These are phyloP conservation scores for Aspergillus diversus DNA, from an alignment of 495 filamentous ascomycete genomes.

Conservation along the genomic window DNA sequence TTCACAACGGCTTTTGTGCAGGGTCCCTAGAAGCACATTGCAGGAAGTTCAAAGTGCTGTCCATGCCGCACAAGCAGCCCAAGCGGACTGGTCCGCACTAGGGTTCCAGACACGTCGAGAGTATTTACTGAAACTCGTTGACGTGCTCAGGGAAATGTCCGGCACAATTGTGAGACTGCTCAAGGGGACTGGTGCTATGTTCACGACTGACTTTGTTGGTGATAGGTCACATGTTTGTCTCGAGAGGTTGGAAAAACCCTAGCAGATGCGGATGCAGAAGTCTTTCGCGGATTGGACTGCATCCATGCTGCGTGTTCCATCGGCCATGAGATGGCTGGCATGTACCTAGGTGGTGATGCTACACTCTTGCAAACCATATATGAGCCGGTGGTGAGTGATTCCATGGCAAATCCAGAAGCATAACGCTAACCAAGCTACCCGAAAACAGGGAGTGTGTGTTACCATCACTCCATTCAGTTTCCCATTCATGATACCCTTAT, in stretches of 20 bases:
- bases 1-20: slow-evolving; percentile 27
- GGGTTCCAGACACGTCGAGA: slow-evolving; percentile 29
- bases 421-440: not conserved
- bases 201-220: not conserved
- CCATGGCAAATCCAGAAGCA: not conserved
- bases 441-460: slow-evolving; percentile 31
- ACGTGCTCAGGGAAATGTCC: slow-evolving; percentile 28
- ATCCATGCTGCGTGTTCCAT: slow-evolving; percentile 37
- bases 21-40: slow-evolving; percentile 28
- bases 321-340: slow-evolving; percentile 33
- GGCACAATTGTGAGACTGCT: slow-evolving; percentile 24
- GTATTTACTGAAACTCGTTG: slow-evolving; percentile 27
- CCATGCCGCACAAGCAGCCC: slow-evolving; percentile 27
- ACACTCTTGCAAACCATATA: slow-evolving; percentile 32
- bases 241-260: slow-evolving; percentile 34
- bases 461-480: slow-evolving; percentile 36
- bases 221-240: slow-evolving; percentile 21
- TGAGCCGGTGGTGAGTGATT: slow-evolving; percentile 28
- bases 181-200: not conserved
- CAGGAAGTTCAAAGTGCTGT: slow-evolving; percentile 33
- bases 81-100: slow-evolving; percentile 27
- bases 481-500: slow-evolving; percentile 33
- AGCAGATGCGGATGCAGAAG: slow-evolving; percentile 33
- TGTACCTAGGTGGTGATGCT: slow-evolving; percentile 30
- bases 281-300: slow-evolving; percentile 32